Evolutionary conservation across 176 grass and related monocot species (phyloP), one percentile per base, ranked within the genome.

Genomic region (Ananas comosus): DNA sequence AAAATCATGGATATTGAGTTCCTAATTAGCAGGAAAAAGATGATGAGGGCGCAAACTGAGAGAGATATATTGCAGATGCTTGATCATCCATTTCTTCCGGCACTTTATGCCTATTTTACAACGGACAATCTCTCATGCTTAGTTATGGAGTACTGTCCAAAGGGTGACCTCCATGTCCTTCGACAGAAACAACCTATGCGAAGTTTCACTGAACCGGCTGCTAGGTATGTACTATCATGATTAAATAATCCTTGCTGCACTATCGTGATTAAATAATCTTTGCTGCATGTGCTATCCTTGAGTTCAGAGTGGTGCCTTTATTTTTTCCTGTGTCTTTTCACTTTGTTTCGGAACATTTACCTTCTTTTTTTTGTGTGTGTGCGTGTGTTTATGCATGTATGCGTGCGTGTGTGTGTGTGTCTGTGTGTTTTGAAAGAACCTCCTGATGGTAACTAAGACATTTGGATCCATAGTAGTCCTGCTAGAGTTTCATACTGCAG

Each of bases 1-100:
- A 97, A 97, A 75, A 87, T 97, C 77, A 97, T 97, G 94, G 94
- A 97, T 83, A 83, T 93, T 3, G 89, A 97, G 65, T 97, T 86
- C 79, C 76, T 97, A 65, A 75, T 83, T 47, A 92, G 81, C 76
- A 85, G 94, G 71, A 92, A 90, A 77, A 97, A 97, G 80, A 85
- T 97, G 89, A 63, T 93, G 66, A 80, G 94, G 69, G 94, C 94
- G 64, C 89, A 97, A 49, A 91, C 94, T 49, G 94, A 97, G 80
- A 92, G 89, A 70, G 94, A 97, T 69, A 97, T 97, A 79, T 79
- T 97, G 61, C 86, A 87, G 79, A 97, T 97, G 82, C 72, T 97
- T 9, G 94, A 97, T 70, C 94, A 97, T 64, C 94, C 94, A 14
- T 97, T 97, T 83, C 89, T 97, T 71, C 94, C 94, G 0, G 90